These are phyloP conservation scores for Candida gorgasii DNA, from an alignment of 805 yeast genomes.

Conservation along the genomic window DNA sequence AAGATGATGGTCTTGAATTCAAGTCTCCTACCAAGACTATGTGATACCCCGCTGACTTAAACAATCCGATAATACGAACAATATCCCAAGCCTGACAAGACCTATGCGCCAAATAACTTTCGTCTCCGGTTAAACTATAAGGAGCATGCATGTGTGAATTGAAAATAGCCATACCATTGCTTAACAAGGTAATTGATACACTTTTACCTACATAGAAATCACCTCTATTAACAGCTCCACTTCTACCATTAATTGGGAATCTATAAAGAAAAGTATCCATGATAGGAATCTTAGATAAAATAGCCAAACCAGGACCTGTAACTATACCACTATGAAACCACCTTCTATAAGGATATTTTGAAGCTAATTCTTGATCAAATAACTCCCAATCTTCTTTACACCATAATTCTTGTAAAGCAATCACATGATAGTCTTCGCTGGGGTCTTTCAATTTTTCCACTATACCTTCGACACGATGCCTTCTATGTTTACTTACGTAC, in stretches of 20 bases:
- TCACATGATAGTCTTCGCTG: constrained; percentile 64
- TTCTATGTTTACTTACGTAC: constrained; percentile 71
- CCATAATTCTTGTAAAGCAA: constrained; percentile 97
- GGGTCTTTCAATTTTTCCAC: constrained; percentile 55
- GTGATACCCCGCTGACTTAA: constrained; percentile 75
- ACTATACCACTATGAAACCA: constrained; percentile 80
- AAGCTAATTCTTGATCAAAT: constrained; percentile 46
- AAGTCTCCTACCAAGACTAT: constrained; percentile 91
- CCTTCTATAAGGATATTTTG: constrained; percentile 62
- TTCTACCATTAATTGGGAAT: constrained; percentile 91
- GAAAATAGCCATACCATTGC: constrained; percentile 68
- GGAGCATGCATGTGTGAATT: constrained; percentile 99
- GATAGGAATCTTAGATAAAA: constrained; percentile 83
- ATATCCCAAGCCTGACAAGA: constrained; percentile 97
- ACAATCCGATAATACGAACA: constrained; percentile 59
- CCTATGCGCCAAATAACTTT: constrained; percentile 85
- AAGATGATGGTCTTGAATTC: constrained; percentile 83
- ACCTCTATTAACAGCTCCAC: constrained; percentile 90
- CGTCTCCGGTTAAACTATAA: constrained; percentile 72
- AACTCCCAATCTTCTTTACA: constrained; percentile 78
- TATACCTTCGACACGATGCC: constrained; percentile 67
- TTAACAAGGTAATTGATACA: constrained; percentile 67
- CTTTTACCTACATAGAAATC: constrained; percentile 98
- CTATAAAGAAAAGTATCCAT: constrained; percentile 74
- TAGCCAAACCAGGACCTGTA: constrained; percentile 90